Evolutionary conservation across 2,329 filamentous ascomycete genomes (phyloP).

Genomic region (Diaporthe helianthi): DNA sequence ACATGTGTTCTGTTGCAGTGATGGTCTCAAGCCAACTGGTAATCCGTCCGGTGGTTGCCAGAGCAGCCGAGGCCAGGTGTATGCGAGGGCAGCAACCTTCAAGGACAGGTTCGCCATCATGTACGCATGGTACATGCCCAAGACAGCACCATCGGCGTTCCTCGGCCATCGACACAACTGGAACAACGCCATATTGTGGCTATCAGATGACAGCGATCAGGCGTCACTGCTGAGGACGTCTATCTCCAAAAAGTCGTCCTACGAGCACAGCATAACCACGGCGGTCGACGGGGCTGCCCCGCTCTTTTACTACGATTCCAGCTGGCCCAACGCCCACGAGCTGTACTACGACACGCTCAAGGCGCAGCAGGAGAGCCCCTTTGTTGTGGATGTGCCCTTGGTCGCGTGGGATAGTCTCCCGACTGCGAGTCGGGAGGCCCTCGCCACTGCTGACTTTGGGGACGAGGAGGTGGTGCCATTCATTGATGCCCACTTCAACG

Average conservation of each 20-base stretch:
- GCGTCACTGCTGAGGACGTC: conserved; percentile 43
- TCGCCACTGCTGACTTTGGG: conserved; percentile 49
- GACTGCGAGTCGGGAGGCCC: conserved; percentile 43
- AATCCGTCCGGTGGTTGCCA: conserved; percentile 40
- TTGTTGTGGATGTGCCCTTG: conserved; percentile 40
- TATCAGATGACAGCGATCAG: conserved; percentile 39
- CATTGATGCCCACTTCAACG: conserved; percentile 40
- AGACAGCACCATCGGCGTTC: conserved; percentile 47
- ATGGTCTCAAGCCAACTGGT: conserved; percentile 42
- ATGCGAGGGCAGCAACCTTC: conserved; percentile 41
- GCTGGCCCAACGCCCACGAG: conserved; percentile 45
- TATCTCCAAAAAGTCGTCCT: conserved; percentile 45
- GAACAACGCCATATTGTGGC: conserved; percentile 46
- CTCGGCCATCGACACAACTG: conserved; percentile 48
- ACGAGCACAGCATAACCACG: conserved; percentile 36
- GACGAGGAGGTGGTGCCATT: conserved; percentile 48
- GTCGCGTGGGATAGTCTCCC: conserved; percentile 50
- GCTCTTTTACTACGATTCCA: conserved; percentile 43
- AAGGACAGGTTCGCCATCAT: conserved; percentile 43
- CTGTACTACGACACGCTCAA: conserved; percentile 44
- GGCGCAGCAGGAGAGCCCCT: conserved; percentile 43
- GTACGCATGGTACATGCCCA: conserved; percentile 50
- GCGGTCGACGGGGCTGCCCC: conserved; percentile 41
- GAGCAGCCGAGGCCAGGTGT: conserved; percentile 45
- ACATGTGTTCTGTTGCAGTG: conserved; percentile 34